These are phyloP conservation scores for Trichoderma gamsii DNA, from an alignment of 495 filamentous ascomycete genomes.

Conservation along the genomic window DNA sequence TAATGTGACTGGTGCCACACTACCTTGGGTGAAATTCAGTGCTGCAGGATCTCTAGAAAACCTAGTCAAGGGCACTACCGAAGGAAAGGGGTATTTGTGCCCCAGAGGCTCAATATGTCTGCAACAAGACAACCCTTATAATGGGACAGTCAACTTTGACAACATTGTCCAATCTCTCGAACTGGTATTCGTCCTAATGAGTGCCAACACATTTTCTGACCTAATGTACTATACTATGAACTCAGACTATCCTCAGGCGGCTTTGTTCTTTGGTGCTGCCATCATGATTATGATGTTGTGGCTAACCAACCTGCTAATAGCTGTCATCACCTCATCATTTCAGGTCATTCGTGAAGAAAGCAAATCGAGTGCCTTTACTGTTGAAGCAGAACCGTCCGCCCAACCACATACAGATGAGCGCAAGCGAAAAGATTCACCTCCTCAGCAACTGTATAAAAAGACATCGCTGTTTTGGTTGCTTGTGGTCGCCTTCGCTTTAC, in stretches of 20 bases:
- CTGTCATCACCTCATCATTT: constrained; percentile 97
- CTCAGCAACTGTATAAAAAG: constrained; percentile 67
- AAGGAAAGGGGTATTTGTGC: constrained; percentile 86
- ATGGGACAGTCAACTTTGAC: constrained; percentile 87
- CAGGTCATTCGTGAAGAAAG: constrained; percentile 98
- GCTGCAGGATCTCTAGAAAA: constrained; percentile 25
- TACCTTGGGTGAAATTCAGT: constrained; percentile 57
- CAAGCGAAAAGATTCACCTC: constrained; percentile 42
- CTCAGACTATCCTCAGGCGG: constrained; percentile 81
- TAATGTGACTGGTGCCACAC: constrained; percentile 44
- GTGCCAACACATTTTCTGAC: constrained; percentile 91
- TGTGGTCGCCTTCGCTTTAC: constrained; percentile 69
- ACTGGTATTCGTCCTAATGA: constrained; percentile 98
- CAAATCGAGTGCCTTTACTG: constrained; percentile 85
- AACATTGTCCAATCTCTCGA: constrained; percentile 88
- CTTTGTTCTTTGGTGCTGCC: constrained; percentile 77
- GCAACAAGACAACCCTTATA: constrained; percentile 72
- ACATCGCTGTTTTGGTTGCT: constrained; percentile 73
- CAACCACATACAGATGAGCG: constrained; percentile 38
- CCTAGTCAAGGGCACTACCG: constrained; percentile 37
- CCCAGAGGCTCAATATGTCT: constrained; percentile 77
- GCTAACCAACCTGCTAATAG: constrained; percentile 94
- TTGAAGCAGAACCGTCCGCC: constrained; percentile 51
- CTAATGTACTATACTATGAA: constrained; percentile 88
- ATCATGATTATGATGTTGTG: constrained; percentile 93